Percentiles rank a stretch among this genome's conserved stretches.
phyloP scores from a whole-genome alignment of 345 rosid genomes.

The Corchorus capsularis region DNA sequence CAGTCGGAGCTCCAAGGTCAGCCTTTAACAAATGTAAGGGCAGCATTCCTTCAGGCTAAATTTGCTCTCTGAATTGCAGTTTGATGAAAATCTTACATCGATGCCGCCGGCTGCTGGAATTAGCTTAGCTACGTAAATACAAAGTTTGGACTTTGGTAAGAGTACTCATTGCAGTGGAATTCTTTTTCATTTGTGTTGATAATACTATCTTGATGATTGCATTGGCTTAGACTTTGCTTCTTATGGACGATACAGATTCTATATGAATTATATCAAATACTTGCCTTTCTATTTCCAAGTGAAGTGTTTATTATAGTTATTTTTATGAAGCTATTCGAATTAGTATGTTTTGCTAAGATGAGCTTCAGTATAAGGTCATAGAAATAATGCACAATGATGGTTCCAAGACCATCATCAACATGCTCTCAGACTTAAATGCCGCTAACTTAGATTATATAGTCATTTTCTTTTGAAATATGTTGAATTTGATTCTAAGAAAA shows the following conservation, averaged over 20 bases:
- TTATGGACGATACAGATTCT: not conserved
- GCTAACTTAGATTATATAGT: not conserved
- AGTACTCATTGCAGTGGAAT: not conserved
- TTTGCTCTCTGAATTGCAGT: constrained; percentile 57
- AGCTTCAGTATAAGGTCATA: not conserved
- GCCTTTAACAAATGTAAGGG: constrained; percentile 66
- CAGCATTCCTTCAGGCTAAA: constrained; percentile 45
- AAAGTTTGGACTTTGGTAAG: constrained; percentile 75
- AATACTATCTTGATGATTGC: not conserved
- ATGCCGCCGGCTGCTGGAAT: constrained; percentile 31
- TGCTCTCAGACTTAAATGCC: not conserved
- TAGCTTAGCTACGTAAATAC: constrained; percentile 41
- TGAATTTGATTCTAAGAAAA: not conserved
- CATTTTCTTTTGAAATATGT: not conserved
- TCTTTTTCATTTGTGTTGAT: not conserved
- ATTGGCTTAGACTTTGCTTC: too few species aligned
- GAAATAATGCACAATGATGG: not conserved
- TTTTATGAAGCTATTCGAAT: not conserved
- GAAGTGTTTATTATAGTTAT: too few species aligned
- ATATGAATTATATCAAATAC: not conserved
- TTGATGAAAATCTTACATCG: constrained; percentile 43
- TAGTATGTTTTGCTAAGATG: not conserved
- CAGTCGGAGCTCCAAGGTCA: constrained; percentile 25
- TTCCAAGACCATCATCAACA: too few species aligned
- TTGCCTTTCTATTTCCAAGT: too few species aligned